These are phyloP conservation scores for Catenaria anguillulae DNA, from an alignment of 371 early-diverging fungal genomes.

Conservation along the genomic window DNA sequence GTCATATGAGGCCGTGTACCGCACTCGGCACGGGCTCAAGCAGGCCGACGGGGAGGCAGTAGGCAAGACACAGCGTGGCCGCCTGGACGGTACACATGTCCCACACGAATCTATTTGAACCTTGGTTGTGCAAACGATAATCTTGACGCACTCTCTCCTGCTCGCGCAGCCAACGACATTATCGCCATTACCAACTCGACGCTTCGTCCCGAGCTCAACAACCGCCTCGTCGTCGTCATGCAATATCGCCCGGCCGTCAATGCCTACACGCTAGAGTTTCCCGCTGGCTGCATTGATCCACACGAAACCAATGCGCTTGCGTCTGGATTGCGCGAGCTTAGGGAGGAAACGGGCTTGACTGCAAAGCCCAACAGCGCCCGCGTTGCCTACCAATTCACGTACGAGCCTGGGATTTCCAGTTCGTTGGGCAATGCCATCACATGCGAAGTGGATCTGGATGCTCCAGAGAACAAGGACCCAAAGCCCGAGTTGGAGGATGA, in stretches of 20 bases:
- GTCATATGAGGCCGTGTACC: not conserved
- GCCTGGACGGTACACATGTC: constrained; percentile 1
- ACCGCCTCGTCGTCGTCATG: constrained; percentile 30
- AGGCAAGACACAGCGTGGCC: no score
- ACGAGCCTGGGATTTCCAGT: constrained; percentile 43
- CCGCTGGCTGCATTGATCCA: constrained; percentile 41
- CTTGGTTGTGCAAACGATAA: no score
- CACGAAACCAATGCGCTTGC: constrained; percentile 21
- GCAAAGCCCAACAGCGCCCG: not conserved
- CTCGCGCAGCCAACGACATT: constrained; percentile 2
- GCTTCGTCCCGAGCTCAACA: not conserved
- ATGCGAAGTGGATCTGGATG: constrained; percentile 22
- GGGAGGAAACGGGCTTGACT: constrained; percentile 43
- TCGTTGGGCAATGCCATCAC: constrained; percentile 33
- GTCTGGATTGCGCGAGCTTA: constrained; percentile 39
- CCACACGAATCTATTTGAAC: no score
- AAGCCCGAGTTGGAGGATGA: constrained; percentile 26
- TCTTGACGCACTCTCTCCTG: no score
- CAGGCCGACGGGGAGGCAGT: no score
- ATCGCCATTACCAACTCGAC: not conserved
- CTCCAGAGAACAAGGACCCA: constrained; percentile 10
- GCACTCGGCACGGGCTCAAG: not conserved
- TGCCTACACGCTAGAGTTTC: constrained; percentile 40
- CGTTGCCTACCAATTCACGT: constrained; percentile 13
- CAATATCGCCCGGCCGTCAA: constrained; percentile 47